Percentiles rank a stretch among this genome's conserved stretches.
These are phyloP conservation scores for Stagonosporopsis chrysanthemi DNA, from an alignment of 2,329 filamentous ascomycete genomes.

Conservation along the genomic window DNA sequence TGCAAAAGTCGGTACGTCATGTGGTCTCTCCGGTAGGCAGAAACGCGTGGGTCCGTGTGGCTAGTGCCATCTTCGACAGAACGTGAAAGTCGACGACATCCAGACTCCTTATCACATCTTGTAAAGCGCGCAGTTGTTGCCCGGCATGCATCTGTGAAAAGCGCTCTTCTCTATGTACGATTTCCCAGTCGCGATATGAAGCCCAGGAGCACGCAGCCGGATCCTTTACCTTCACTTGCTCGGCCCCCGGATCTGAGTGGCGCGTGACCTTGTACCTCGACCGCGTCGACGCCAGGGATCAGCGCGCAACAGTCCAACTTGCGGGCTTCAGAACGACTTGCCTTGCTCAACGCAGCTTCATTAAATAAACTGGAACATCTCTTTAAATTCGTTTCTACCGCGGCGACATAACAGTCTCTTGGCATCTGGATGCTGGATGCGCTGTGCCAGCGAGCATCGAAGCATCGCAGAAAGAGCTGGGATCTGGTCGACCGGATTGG, in stretches of 20 bases:
- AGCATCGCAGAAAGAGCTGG: slow-evolving; percentile 22
- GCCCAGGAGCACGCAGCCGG: slow-evolving; percentile 5
- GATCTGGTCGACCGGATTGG: neutral
- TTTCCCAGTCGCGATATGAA: slow-evolving; percentile 26
- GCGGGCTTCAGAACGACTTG: neutral
- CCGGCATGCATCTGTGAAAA: slow-evolving; percentile 7
- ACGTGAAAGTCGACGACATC: slow-evolving; percentile 6
- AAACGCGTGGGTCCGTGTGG: slow-evolving; percentile 14
- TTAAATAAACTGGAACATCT: neutral
- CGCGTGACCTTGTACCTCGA: slow-evolving; percentile 25
- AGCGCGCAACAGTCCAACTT: slow-evolving; percentile 1
- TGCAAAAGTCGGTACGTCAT: slow-evolving; percentile 27
- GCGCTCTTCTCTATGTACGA: slow-evolving; percentile 20
- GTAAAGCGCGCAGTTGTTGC: slow-evolving; percentile 4
- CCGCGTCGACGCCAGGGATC: slow-evolving; percentile 4
- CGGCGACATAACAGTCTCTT: slow-evolving; percentile 22
- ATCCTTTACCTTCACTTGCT: slow-evolving; percentile 31
- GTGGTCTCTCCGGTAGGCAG: slow-evolving; percentile 27
- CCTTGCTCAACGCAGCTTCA: neutral
- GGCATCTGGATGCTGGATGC: slow-evolving; percentile 24
- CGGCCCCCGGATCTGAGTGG: slow-evolving; percentile 30
- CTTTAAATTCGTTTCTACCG: neutral
- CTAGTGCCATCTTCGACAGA: slow-evolving; percentile 20
- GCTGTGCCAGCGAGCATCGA: slow-evolving; percentile 22
- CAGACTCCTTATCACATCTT: neutral